Conservation (phyloP, 2,329 filamentous ascomycete species). For the Aureobasidium sp. region DNA sequence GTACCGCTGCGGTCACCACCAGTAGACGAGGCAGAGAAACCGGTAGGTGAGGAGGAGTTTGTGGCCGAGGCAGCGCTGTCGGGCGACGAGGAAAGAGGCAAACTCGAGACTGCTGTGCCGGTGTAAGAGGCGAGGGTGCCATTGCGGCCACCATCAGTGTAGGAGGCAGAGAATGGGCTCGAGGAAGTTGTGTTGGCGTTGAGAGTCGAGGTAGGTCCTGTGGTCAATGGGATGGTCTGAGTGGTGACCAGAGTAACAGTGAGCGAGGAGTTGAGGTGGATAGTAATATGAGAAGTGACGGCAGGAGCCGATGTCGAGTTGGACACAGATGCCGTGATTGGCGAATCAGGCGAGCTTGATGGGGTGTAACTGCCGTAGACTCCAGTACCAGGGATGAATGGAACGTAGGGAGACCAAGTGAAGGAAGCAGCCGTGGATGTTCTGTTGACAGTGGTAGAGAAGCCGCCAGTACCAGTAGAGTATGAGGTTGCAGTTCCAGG, state of each 20-base stretch:
- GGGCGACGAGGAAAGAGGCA: background rate
- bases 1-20: background rate
- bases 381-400: background rate
- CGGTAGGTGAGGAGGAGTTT: background rate
- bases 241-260: background rate
- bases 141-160: background rate
- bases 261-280: background rate
- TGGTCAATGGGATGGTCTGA: background rate
- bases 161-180: background rate
- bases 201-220: background rate
- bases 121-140: background rate
- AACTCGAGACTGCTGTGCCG: background rate
- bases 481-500: constrained; percentile 1
- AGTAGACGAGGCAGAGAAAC: background rate
- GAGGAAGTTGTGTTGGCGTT: background rate
- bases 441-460: background rate
- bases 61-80: background rate
- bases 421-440: background rate
- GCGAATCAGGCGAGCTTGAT: background rate
- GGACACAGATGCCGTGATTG: background rate
- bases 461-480: constrained; percentile 5
- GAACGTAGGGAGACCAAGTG: background rate
- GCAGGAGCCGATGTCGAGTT: background rate
- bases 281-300: background rate
- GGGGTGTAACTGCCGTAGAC: background rate